Conservation (phyloP, 2,329 filamentous ascomycete species). For the Thyridium curvatum region DNA sequence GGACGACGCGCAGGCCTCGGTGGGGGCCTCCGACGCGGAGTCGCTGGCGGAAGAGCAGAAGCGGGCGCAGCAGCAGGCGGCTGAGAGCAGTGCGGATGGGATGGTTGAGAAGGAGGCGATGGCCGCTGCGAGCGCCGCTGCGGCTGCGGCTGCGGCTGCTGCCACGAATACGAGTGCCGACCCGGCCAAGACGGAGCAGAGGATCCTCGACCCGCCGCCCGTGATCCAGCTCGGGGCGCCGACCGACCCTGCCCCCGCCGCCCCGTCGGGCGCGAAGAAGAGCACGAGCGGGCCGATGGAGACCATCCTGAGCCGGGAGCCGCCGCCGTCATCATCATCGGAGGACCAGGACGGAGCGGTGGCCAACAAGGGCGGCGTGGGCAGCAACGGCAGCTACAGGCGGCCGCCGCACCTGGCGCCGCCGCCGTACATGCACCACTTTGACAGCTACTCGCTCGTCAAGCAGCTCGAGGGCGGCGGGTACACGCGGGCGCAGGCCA, state of each 20-base stretch:
- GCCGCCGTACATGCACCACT: conserved; percentile 86
- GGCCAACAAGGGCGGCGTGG: no score
- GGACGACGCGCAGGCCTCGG: no score
- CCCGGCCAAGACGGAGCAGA: no score
- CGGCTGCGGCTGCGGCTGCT: no score
- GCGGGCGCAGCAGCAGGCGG: background rate
- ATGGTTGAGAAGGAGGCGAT: no score
- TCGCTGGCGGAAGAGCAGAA: background rate
- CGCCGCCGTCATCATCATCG: conserved; percentile 33
- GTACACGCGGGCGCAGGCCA: conserved; percentile 68
- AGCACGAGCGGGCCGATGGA: conserved; percentile 40
- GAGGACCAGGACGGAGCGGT: conserved; percentile 19
- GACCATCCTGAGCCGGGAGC: conserved; percentile 35
- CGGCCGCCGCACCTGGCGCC: conserved; percentile 63
- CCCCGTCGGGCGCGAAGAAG: conserved; percentile 26
- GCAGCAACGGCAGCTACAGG: no score
- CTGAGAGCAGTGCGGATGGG: background rate
- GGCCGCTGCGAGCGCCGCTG: no score
- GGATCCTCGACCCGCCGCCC: background rate
- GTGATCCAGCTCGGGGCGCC: conserved; percentile 14
- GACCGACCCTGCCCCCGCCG: conserved; percentile 7
- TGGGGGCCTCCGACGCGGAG: no score
- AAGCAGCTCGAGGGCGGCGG: conserved; percentile 67
- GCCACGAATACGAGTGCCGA: no score
- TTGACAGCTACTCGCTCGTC: conserved; percentile 89